A percentile compares a stretch with the other conserved stretches of the same genome.
Evolutionary conservation across 495 filamentous ascomycete species (phyloP).

Genomic region (Gamarada debralockiae): DNA sequence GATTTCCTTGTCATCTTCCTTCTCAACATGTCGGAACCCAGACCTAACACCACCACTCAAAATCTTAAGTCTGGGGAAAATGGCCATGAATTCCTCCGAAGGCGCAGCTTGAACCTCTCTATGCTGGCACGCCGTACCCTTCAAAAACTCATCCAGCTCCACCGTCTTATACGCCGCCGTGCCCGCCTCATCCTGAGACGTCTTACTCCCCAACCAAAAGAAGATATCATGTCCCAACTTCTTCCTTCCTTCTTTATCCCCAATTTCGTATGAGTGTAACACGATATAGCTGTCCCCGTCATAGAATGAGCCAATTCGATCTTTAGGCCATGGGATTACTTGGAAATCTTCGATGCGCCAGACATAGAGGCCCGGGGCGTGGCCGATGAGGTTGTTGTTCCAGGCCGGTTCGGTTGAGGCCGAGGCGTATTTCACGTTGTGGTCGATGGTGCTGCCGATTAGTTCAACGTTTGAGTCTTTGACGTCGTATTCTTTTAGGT

Average conservation of each 20-base stretch:
- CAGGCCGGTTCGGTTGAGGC: slow-evolving; percentile 58
- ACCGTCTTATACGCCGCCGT: slow-evolving; percentile 64
- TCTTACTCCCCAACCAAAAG: slow-evolving; percentile 59
- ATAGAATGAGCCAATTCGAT: slow-evolving; percentile 51
- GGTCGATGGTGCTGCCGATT: slow-evolving; percentile 55
- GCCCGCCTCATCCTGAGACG: slow-evolving; percentile 59
- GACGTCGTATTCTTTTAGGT: slow-evolving; percentile 54
- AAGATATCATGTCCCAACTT: slow-evolving; percentile 54
- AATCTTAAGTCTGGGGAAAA: slow-evolving; percentile 54
- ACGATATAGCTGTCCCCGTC: slow-evolving; percentile 63
- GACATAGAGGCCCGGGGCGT: slow-evolving; percentile 45
- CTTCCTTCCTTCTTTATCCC: slow-evolving; percentile 32
- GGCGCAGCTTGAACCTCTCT: slow-evolving; percentile 52
- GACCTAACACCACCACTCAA: slow-evolving; percentile 54
- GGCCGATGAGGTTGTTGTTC: slow-evolving; percentile 47
- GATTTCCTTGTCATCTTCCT: slow-evolving; percentile 31
- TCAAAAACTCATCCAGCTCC: slow-evolving; percentile 59
- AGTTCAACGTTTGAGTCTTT: slow-evolving; percentile 61
- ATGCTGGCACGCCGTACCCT: slow-evolving; percentile 54
- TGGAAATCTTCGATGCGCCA: slow-evolving; percentile 63
- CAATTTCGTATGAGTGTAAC: slow-evolving; percentile 50
- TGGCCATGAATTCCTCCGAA: slow-evolving; percentile 50
- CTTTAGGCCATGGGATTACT: slow-evolving; percentile 52
- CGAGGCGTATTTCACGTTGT: slow-evolving; percentile 59
- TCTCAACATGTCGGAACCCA: slow-evolving; percentile 57